A percentile compares a stretch with the other conserved stretches of the same genome.
phyloP scores from a whole-genome alignment of 306 rosid species.

The Acacia melanoxylon region DNA sequence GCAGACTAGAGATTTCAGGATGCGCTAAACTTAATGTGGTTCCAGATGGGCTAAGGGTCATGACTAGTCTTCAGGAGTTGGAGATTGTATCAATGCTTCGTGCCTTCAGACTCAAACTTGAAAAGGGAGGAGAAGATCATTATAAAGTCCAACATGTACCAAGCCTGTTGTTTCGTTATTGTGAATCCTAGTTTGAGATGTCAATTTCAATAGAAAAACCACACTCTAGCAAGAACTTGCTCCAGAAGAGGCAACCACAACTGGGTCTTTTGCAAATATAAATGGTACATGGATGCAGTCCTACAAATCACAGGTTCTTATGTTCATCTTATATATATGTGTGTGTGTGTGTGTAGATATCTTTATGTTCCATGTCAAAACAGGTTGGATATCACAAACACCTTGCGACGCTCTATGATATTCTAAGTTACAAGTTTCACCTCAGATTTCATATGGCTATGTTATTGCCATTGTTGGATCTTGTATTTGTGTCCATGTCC shows the following conservation, averaged over 20 bases:
- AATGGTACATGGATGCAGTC: neutral
- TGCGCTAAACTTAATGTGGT: slow-evolving; percentile 34
- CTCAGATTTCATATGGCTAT: neutral
- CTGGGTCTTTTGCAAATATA: neutral
- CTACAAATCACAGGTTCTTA: neutral
- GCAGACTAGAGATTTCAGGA: slow-evolving; percentile 29
- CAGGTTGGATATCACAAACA: neutral
- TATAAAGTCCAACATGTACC: slow-evolving; percentile 53
- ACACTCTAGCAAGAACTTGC: neutral
- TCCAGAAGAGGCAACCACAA: neutral
- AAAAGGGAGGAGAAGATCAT: slow-evolving; percentile 50
- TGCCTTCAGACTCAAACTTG: slow-evolving; percentile 38
- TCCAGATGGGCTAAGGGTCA: slow-evolving; percentile 50
- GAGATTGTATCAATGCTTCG: slow-evolving; percentile 38
- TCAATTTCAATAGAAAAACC: neutral
- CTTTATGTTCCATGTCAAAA: neutral
- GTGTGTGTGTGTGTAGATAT: too few relatives aligned
- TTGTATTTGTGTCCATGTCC: neutral
- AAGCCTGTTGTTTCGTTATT: slow-evolving; percentile 29
- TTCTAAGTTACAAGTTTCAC: neutral
- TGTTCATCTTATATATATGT: neutral
- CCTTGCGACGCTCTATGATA: neutral
- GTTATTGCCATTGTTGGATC: neutral
- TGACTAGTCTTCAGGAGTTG: slow-evolving; percentile 39
- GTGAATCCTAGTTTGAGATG: slow-evolving; percentile 39